phyloP scores from a whole-genome alignment of 2,329 filamentous ascomycete genomes.

The Neonectria magnoliae region DNA sequence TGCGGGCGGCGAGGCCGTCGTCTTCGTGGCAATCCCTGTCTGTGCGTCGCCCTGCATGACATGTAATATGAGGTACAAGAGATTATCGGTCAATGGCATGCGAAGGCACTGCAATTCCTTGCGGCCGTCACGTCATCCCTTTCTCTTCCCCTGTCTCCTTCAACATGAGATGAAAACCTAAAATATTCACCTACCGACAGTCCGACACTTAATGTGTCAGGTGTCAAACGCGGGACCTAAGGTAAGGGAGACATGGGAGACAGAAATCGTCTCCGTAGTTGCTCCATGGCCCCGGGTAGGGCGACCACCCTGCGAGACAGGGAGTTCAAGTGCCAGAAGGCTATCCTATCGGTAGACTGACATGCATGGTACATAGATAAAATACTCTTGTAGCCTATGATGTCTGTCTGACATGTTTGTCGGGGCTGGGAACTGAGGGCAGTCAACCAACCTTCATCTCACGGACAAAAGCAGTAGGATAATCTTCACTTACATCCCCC shows the following conservation, averaged over 20 bases:
- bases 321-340: neutral
- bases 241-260: neutral
- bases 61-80: conserved; percentile 22
- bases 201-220: neutral
- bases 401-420: neutral
- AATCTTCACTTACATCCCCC: conserved; percentile 4
- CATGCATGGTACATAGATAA: neutral
- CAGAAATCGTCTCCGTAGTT: neutral
- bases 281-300: neutral
- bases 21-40: conserved; percentile 4
- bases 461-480: neutral
- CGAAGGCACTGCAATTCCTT: conserved; percentile 1
- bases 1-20: conserved; percentile 25
- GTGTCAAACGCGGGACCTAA: neutral
- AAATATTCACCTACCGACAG: neutral
- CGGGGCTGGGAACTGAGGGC: neutral
- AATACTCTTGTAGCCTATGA: neutral
- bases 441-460: neutral
- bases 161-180: conserved; percentile 12
- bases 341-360: neutral
- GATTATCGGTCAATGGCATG: conserved; percentile 6
- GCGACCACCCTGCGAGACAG: neutral
- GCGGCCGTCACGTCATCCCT: neutral
- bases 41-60: conserved; percentile 26
- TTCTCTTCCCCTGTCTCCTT: neutral